Evolutionary conservation across 2,329 filamentous ascomycete species (phyloP), one percentile per base, ranked within the genome.

Genomic region (Gnomoniopsis smithogilvyi): DNA sequence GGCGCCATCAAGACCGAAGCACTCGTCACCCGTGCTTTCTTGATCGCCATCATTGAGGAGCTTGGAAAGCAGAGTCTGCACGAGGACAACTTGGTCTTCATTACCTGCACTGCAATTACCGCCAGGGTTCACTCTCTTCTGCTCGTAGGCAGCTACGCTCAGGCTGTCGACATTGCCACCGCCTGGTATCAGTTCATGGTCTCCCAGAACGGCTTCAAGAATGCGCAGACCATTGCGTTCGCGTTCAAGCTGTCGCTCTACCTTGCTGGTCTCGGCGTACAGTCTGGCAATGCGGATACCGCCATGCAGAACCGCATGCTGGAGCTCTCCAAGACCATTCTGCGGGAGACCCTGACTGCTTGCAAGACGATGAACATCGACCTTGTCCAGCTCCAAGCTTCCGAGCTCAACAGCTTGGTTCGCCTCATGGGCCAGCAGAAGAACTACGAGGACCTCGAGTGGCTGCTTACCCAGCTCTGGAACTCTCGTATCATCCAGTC

Each of bases 271-370:
- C 54, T 62, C 7, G 60, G 60, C 6, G 62, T 67, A 43, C 69
- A 67, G 54, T 66, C 66, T 36, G 72, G 69, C 59, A 65, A 64
- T 14, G 56, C 57, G 15, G 66, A 67, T 38, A 54, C 53, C 50
- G 45, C 34, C 57, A 54, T 60, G 50, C 60, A 62, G 46, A 45
- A 22, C 53, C 60, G 60, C 54, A 51, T 62, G 60, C 57, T 62
- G 57, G 60, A 60, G 45, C 57, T 62, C 45, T 62, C 60, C 57
- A 62, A 60, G 57, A 62, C 57, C 33, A 62, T 62, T 51, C 60
- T 62, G 19, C 60, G 60, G 46, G 60, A 62, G 60, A 62, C 60
- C 10, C 60, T 62, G 17, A 56, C 45, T 15, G 60, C 60, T 14
- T 60, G 57, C 54, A 60, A 59, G 60, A 50, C 57, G 52, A 62